phyloP scores from a whole-genome alignment of 1,139 yeast genomes.

The Blastobotrys serpentis region DNA sequence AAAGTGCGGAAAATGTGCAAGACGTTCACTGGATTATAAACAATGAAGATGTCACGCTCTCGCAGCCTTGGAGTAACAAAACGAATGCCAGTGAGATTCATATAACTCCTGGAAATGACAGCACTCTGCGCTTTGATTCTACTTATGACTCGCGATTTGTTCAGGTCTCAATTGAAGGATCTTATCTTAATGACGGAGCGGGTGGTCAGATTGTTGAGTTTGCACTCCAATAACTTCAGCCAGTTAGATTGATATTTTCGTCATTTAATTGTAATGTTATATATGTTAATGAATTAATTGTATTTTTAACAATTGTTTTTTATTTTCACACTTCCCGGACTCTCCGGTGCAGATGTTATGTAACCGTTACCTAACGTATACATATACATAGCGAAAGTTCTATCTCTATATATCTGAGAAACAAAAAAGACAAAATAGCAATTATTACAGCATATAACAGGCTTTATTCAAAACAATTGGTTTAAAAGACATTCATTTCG shows the following conservation, averaged over 20 bases:
- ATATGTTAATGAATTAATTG: neutral
- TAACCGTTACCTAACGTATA: too few species aligned
- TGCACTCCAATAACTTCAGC: constrained; percentile 35
- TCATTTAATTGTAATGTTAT: neutral
- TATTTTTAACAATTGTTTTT: neutral
- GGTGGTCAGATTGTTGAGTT: constrained; percentile 64
- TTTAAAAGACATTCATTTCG: neutral
- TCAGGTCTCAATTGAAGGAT: constrained; percentile 50
- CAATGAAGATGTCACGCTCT: constrained; percentile 45
- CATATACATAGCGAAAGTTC: too few species aligned
- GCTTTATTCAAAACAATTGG: too few species aligned
- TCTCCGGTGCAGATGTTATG: too few species aligned
- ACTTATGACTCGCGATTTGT: constrained; percentile 24
- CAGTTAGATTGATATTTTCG: constrained; percentile 2
- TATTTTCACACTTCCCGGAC: too few species aligned
- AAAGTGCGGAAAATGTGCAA: constrained; percentile 12
- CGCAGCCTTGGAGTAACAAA: constrained; percentile 33
- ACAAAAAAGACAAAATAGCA: too few species aligned
- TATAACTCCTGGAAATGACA: constrained; percentile 50
- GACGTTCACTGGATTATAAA: constrained; percentile 33
- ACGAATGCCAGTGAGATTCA: constrained; percentile 40
- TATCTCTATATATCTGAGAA: too few species aligned
- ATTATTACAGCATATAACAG: too few species aligned
- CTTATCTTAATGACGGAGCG: constrained; percentile 44
- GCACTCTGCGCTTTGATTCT: constrained; percentile 39